phyloP scores from a whole-genome alignment of 2,329 filamentous ascomycete species.

The Microdochium bolleyi region DNA sequence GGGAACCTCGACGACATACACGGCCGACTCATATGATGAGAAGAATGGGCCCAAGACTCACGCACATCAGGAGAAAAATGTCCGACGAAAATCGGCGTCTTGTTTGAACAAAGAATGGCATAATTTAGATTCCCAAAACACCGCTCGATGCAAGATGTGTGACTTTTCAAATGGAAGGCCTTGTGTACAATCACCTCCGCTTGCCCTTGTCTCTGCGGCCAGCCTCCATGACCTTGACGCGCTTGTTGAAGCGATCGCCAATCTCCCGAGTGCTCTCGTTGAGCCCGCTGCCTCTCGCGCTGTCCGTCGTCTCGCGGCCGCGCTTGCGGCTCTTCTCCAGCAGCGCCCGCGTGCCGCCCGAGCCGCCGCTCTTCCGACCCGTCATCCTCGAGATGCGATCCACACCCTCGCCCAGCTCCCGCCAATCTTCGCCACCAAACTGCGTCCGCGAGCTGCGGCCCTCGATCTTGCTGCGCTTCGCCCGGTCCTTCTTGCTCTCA shows the following conservation, averaged over 20 bases:
- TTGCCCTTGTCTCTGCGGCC: constrained; percentile 28
- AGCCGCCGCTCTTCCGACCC: constrained; percentile 47
- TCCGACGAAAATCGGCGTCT: too few relatives aligned
- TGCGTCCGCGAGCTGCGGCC: constrained; percentile 51
- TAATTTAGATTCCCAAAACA: not conserved
- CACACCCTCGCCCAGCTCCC: constrained; percentile 72
- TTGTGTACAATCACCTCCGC: not conserved
- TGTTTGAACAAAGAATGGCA: too few relatives aligned
- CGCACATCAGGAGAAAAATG: too few relatives aligned
- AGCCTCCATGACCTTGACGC: constrained; percentile 43
- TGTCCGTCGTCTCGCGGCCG: constrained; percentile 58
- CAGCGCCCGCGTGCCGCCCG: constrained; percentile 49
- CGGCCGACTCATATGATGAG: too few relatives aligned
- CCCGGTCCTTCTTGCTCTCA: constrained; percentile 78
- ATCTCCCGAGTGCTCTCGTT: constrained; percentile 42
- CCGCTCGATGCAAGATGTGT: not conserved
- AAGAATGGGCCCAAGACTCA: too few relatives aligned
- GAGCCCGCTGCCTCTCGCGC: constrained; percentile 54
- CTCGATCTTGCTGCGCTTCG: constrained; percentile 51
- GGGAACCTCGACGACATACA: too few relatives aligned
- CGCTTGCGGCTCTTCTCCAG: constrained; percentile 85
- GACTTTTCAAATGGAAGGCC: not conserved
- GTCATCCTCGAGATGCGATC: constrained; percentile 83
- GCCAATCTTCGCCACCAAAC: constrained; percentile 89
- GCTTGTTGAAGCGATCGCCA: constrained; percentile 69